Evolutionary conservation across 1,284 basidiomycete genomes (phyloP).

Genomic region (Fomitopsis palustris): DNA sequence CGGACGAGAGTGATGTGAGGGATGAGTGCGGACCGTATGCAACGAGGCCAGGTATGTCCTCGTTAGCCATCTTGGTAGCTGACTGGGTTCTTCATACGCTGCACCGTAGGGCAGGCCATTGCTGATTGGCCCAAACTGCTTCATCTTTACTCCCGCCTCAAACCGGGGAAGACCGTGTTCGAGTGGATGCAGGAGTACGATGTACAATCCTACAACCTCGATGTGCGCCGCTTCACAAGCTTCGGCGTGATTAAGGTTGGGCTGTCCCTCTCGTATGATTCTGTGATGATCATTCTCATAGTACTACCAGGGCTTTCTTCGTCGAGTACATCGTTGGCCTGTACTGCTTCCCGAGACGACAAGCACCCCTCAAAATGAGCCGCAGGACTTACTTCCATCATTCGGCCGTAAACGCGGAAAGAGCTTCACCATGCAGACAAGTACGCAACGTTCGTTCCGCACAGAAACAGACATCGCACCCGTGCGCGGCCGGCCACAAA

Average conservation of each 20-base stretch:
- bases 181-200: slow-evolving; percentile 88
- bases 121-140: slow-evolving; percentile 84
- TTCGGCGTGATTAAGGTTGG: slow-evolving; percentile 96
- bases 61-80: background rate
- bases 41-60: slow-evolving; percentile 59
- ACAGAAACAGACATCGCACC: slow-evolving; percentile 11
- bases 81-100: background rate
- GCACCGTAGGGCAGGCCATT: slow-evolving; percentile 41
- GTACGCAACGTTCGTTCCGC: slow-evolving; percentile 4
- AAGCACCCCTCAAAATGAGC: slow-evolving; percentile 8
- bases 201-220: slow-evolving; percentile 74
- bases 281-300: background rate
- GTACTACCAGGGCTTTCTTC: slow-evolving; percentile 74
- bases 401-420: slow-evolving; percentile 21
- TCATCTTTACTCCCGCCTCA: slow-evolving; percentile 84
- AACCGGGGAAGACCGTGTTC: slow-evolving; percentile 79
- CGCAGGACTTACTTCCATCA: slow-evolving; percentile 8
- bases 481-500: slow-evolving; percentile 19
- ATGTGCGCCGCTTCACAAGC: slow-evolving; percentile 91
- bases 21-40: slow-evolving; percentile 91
- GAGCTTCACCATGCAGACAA: slow-evolving; percentile 12
- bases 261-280: background rate
- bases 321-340: slow-evolving; percentile 91
- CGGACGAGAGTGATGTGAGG: slow-evolving; percentile 77
- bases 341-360: slow-evolving; percentile 46